phyloP scores from a whole-genome alignment of 78 protist genomes.

The Mastigamoeba balamuthi region DNA sequence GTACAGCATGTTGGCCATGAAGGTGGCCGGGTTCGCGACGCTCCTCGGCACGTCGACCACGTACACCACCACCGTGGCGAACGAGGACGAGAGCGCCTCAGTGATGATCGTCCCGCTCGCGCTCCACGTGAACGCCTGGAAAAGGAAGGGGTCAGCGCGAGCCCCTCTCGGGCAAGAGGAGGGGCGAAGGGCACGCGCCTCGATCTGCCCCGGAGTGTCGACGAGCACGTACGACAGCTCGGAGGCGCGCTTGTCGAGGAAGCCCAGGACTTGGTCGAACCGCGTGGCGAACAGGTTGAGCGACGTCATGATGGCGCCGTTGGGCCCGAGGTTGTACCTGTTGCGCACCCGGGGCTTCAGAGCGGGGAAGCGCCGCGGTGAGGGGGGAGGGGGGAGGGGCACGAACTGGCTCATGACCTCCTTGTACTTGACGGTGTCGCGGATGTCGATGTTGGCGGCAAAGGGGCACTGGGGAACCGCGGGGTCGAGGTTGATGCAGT shows the following conservation, averaged over 20 bases:
- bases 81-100: constrained; percentile 74
- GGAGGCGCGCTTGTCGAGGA: constrained; percentile 62
- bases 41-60: constrained; percentile 91
- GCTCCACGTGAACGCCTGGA: constrained; percentile 89
- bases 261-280: constrained; percentile 78
- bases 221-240: constrained; percentile 48
- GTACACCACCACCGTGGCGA: constrained; percentile 85
- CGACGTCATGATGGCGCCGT: constrained; percentile 95
- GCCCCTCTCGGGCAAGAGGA: too few relatives aligned
- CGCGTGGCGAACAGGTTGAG: constrained; percentile 90
- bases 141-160: too few relatives aligned
- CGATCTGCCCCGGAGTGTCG: constrained; percentile 98
- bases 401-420: constrained; percentile 88
- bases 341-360: neutral
- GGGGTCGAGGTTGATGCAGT: constrained; percentile 90
- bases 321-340: constrained; percentile 88
- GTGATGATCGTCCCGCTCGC: constrained; percentile 91
- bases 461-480: constrained; percentile 78
- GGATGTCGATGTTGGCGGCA: constrained; percentile 90
- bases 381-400: neutral
- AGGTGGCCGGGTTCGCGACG: constrained; percentile 75
- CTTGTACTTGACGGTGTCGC: constrained; percentile 95
- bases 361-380: neutral
- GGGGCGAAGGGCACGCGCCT: constrained; percentile 54
- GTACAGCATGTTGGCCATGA: constrained; percentile 96